Evolutionary conservation across 1,139 yeast species (phyloP).

Genomic region (Diutina scorzettiae): DNA sequence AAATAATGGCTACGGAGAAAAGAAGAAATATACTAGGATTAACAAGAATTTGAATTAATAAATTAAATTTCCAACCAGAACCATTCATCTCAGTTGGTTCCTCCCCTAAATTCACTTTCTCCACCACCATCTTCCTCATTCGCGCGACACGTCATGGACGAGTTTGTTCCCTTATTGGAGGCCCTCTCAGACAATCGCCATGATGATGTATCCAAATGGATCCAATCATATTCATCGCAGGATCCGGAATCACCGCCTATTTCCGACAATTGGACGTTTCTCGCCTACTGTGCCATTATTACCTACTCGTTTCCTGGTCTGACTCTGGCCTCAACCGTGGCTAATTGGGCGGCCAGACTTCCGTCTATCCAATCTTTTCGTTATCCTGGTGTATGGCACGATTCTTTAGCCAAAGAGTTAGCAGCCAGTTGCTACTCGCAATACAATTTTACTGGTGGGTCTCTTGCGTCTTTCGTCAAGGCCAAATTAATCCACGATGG

Average conservation of each 20-base stretch:
- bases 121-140: no score
- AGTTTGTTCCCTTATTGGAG: background rate
- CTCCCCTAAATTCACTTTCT: no score
- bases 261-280: background rate
- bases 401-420: background rate
- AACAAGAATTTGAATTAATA: no score
- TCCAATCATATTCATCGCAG: background rate
- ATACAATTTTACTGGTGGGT: background rate
- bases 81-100: no score
- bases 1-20: no score
- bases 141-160: no score
- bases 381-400: background rate
- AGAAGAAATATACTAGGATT: no score
- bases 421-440: background rate
- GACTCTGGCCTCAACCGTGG: constrained; percentile 1
- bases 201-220: background rate
- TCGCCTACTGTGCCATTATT: background rate
- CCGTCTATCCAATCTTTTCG: background rate
- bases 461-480: background rate
- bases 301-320: background rate
- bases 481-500: constrained; percentile 3
- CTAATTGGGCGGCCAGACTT: background rate
- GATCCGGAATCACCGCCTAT: background rate
- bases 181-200: background rate
- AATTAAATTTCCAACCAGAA: no score